These are phyloP conservation scores for Starmerella bombicola DNA, from an alignment of 805 yeast genomes.

Conservation along the genomic window DNA sequence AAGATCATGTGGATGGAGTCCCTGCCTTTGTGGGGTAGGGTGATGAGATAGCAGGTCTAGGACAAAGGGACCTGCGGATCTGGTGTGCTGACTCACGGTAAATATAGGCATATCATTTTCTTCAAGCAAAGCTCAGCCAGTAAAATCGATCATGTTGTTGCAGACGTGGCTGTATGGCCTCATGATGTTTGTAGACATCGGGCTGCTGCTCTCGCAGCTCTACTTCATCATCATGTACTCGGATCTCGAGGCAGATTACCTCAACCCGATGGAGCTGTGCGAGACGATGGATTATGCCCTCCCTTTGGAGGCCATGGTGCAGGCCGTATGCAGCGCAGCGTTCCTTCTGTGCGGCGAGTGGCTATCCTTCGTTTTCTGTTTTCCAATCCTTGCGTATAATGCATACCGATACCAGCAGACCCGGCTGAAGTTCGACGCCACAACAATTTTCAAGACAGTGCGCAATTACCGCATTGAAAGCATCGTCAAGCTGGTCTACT, in stretches of 20 bases:
- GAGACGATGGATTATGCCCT: conserved; percentile 60
- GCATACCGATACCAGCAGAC: conserved; percentile 65
- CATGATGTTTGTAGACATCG: conserved; percentile 20
- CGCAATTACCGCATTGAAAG: conserved; percentile 87
- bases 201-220: conserved; percentile 22
- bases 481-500: conserved; percentile 81
- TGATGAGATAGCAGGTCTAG: no score
- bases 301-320: conserved; percentile 72
- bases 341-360: conserved; percentile 83
- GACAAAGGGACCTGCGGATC: no score
- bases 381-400: conserved; percentile 77
- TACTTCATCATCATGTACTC: conserved; percentile 21
- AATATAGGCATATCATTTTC: no score
- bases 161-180: conserved; percentile 20
- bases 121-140: no score
- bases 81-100: no score
- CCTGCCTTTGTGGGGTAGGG: no score
- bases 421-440: conserved; percentile 83
- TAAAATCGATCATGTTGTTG: conserved; percentile 10
- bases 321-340: conserved; percentile 48
- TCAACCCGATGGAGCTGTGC: conserved; percentile 93
- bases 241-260: conserved; percentile 62
- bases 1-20: no score
- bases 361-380: conserved; percentile 72
- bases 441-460: conserved; percentile 91